Conservation (phyloP, 495 filamentous ascomycete genomes). For the Schizothecium vesticola region DNA sequence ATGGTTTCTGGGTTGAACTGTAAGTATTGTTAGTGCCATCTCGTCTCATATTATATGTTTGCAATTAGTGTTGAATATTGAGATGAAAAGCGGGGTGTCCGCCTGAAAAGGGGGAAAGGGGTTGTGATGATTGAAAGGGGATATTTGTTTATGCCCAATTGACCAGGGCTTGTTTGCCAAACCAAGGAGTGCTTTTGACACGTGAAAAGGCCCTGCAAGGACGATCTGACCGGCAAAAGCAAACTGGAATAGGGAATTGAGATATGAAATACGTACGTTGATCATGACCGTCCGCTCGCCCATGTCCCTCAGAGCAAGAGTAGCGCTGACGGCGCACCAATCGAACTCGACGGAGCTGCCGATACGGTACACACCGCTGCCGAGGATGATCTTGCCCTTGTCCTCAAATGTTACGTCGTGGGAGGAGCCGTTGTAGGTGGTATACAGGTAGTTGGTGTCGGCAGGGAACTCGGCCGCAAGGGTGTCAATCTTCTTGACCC, state of each 20-base stretch:
- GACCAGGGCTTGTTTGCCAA: not conserved
- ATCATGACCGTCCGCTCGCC: slow-evolving; percentile 99
- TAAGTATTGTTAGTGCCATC: slow-evolving; percentile 16
- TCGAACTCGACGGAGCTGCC: slow-evolving; percentile 98
- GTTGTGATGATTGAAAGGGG: slow-evolving; percentile 12
- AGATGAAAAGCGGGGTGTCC: not conserved
- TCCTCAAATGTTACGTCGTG: slow-evolving; percentile 96
- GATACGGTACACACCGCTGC: slow-evolving; percentile 93
- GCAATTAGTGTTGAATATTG: not conserved
- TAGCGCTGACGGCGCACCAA: slow-evolving; percentile 96
- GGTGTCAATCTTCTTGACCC: slow-evolving; percentile 97
- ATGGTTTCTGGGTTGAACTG: slow-evolving; percentile 82
- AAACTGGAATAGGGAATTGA: not conserved
- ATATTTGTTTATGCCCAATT: not conserved
- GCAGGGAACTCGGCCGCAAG: slow-evolving; percentile 98
- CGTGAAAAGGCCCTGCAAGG: not conserved
- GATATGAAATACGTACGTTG: slow-evolving; percentile 47
- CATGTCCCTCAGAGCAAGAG: slow-evolving; percentile 76
- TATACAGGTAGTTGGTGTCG: slow-evolving; percentile 95
- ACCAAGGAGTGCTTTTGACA: not conserved
- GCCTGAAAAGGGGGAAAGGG: slow-evolving; percentile 1
- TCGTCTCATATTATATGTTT: not conserved
- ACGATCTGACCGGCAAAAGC: not conserved
- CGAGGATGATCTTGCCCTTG: slow-evolving; percentile 82
- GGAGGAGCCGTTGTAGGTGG: slow-evolving; percentile 93